A percentile compares a stretch with the other conserved stretches of the same genome.
Evolutionary conservation across 2,329 filamentous ascomycete species (phyloP).

Genomic region (Colletotrichum chlorophyti): DNA sequence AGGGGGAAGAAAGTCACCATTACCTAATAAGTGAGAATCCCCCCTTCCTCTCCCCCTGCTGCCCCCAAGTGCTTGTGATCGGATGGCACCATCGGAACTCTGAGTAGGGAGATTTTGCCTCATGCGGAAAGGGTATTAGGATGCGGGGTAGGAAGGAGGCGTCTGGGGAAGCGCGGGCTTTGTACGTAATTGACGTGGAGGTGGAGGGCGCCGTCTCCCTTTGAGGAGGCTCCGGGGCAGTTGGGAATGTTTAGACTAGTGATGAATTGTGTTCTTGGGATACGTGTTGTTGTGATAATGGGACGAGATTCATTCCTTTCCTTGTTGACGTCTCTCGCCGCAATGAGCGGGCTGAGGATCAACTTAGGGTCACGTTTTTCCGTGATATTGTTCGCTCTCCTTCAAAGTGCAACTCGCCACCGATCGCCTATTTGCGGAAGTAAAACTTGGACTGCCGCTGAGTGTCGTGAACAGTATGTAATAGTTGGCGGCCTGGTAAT

Average conservation of each 20-base stretch:
- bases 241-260: too few relatives aligned
- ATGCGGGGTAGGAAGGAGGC: not conserved
- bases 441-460: too few relatives aligned
- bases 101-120: slow-evolving; percentile 3
- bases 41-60: not conserved
- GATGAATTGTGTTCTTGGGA: too few relatives aligned
- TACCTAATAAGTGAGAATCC: slow-evolving; percentile 18
- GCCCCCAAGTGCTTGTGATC: slow-evolving; percentile 5
- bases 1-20: not conserved
- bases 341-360: not conserved
- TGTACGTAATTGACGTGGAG: slow-evolving; percentile 14
- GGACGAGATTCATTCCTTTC: too few relatives aligned
- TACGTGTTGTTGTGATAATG: not conserved
- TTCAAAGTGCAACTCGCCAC: too few relatives aligned
- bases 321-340: too few relatives aligned
- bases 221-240: not conserved
- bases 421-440: too few relatives aligned
- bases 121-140: slow-evolving; percentile 1
- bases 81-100: slow-evolving; percentile 14
- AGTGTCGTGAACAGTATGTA: too few relatives aligned
- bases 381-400: too few relatives aligned
- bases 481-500: too few relatives aligned
- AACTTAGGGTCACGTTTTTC: too few relatives aligned
- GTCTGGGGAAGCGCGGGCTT: not conserved
- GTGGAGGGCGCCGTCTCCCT: not conserved